Base-by-base conservation (phyloP, 148 eudicot species). In the Hydrangea macrophylla region DNA sequence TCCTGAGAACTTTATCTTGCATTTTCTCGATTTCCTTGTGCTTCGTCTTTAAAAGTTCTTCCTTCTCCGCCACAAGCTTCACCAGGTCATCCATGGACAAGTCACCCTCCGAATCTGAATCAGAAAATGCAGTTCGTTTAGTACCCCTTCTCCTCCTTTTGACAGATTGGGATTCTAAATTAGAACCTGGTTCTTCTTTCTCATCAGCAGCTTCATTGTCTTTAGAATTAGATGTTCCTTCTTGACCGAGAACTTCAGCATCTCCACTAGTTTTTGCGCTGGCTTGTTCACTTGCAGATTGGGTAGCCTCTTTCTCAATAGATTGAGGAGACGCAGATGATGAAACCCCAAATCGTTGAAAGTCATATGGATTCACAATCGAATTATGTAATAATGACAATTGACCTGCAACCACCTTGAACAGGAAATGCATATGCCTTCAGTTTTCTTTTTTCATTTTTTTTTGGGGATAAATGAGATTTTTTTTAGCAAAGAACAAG, bases 1-100 rank as follows among this genome's bases (percentile, higher is more conserved):
- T 69, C 36, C 97, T 84, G 33, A 94, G 75, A 69, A 83, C 82
- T 71, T 86, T 90, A 75, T 94, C 93, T 73, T 90, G 74, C 88
- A 85, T 83, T 28, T 73, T 68, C 44, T 72, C 71, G 70, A 86
- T 79, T 75, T 89, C 92, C 65, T 78, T 82, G 70, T 83, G 73
- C 79, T 88, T 86, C 24, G 28, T 61, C 62, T 71, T 73, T 22
- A 93, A n/a, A n/a, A n/a, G n/a, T n/a, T n/a, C n/a, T n/a, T n/a
- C n/a, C n/a, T n/a, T n/a, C n/a, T n/a, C n/a, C n/a, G n/a, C n/a
- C n/a, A n/a, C n/a, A n/a, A n/a, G n/a, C n/a, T n/a, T n/a, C n/a
- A n/a, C n/a, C n/a, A n/a, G n/a, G n/a, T n/a, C n/a, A n/a, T n/a
- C n/a, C n/a, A n/a, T n/a, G n/a, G n/a, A n/a, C n/a, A n/a, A n/a